Base-by-base conservation (phyloP, 768 basidiomycete genomes). In the Kwoniella newhampshirensis region DNA sequence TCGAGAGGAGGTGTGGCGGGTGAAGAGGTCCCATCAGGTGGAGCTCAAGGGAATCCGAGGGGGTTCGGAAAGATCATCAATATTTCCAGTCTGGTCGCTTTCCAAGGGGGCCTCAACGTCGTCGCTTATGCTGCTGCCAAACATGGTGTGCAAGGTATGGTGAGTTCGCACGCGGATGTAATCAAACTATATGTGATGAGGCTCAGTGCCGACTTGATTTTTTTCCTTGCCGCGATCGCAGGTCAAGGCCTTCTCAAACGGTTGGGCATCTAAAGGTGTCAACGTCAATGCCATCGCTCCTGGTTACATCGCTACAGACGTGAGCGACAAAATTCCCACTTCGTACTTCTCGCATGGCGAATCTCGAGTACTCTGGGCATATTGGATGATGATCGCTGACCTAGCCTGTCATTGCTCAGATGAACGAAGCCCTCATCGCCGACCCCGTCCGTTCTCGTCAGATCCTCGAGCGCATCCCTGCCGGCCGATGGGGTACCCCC, bases 111-210 rank as follows among this genome's bases (percentile, higher is more conserved):
- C 42, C 54, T 87, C 49, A 86, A 85, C 13, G 82, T 94, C 37
- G 90, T 91, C 18, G 92, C 92, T 11, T 94, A 94, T 70, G 89
- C 91, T 1, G 85, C 92, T 3, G 88, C 92, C 8, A 94, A 93
- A 75, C 90, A 90, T 54, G 76, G 73, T 54, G 89, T 88, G 18
- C 80, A 90, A 28, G 88, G 87, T 51, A 66, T 75, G 30, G 73
- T 73, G 50, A 63, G 71, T 67, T 40, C 13, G 23, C 23, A 17
- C 26, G 9, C n/a, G n/a, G n/a, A n/a, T n/a, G n/a, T n/a, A n/a
- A n/a, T n/a, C 36, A 37, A 37, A 9, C 36, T n/a, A 37, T n/a
- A 9, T 37, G 36, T 11, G n/a, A 37, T 11, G n/a, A n/a, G n/a
- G n/a, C n/a, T n/a, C n/a, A n/a, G n/a, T n/a, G n/a, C n/a, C n/a